phyloP scores from a whole-genome alignment of 176 grass and related monocot species.

The Raddia guianensis region DNA sequence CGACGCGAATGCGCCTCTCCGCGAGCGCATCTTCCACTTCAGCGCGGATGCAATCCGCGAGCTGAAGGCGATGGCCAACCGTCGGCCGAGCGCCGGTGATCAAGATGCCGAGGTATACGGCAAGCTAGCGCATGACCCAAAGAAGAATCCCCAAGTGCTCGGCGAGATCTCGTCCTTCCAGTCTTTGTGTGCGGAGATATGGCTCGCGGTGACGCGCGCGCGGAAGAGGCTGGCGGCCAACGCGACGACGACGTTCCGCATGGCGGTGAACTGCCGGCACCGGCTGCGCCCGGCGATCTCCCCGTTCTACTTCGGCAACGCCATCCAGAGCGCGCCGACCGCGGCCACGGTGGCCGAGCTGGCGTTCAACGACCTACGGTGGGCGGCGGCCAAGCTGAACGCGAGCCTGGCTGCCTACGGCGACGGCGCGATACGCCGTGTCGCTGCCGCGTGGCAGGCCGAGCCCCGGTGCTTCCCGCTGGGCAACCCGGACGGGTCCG shows the following conservation, averaged over 20 bases:
- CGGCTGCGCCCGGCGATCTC: slow-evolving; percentile 64
- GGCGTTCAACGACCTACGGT: slow-evolving; percentile 53
- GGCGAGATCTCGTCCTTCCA: slow-evolving; percentile 88
- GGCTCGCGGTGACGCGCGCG: slow-evolving; percentile 73
- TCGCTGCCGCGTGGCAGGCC: slow-evolving; percentile 72
- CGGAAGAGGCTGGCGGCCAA: slow-evolving; percentile 54
- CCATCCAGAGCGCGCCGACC: slow-evolving; percentile 90
- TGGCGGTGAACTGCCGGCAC: slow-evolving; percentile 98
- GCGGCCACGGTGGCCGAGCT: slow-evolving; percentile 72
- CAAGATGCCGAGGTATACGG: slow-evolving; percentile 66
- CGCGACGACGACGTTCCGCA: slow-evolving; percentile 70
- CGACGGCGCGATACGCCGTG: slow-evolving; percentile 52
- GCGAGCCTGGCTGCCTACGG: slow-evolving; percentile 60
- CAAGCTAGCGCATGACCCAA: slow-evolving; percentile 70
- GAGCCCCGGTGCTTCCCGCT: slow-evolving; percentile 85
- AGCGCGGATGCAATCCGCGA: slow-evolving; percentile 56
- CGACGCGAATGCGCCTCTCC: slow-evolving; percentile 66
- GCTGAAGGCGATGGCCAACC: slow-evolving; percentile 74
- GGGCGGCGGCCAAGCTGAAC: slow-evolving; percentile 67
- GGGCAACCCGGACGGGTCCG: slow-evolving; percentile 91
- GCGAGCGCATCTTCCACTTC: slow-evolving; percentile 87
- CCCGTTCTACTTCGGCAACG: slow-evolving; percentile 86
- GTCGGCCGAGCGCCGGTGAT: background rate
- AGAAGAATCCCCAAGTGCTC: slow-evolving; percentile 30
- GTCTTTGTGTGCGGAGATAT: slow-evolving; percentile 81